Base-by-base conservation (phyloP, 2,329 filamentous ascomycete genomes). In the Arthrobotrys iridis region DNA sequence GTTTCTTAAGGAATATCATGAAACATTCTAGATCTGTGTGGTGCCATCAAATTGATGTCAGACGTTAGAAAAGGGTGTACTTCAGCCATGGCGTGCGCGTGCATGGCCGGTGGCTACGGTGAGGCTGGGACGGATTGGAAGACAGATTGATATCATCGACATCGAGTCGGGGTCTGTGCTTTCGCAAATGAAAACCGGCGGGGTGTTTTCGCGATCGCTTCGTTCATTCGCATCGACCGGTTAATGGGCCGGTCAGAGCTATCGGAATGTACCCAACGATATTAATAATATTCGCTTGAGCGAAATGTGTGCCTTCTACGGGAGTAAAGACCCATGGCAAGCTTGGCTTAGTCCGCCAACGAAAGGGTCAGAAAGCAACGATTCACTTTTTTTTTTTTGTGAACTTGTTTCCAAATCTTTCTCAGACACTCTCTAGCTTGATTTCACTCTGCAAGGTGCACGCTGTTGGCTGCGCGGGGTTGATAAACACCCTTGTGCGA, bases 21-120 rank as follows among this genome's bases (percentile, higher is more conserved):
- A 73, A 73, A 73, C 68, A 46, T 73, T 73, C 68, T 73, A 60
- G 65, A 70, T 37, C 50, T 18, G 30, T 55, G 50, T 45, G 65
- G 65, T 52, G 28, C 28, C 13, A 46, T 24, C 35, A 57, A 46
- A 20, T 41, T 45, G 30, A 46, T 28, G 46, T 52, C 46, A 52
- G 46, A 52, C n/a, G 46, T 58, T 41, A 33, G 52, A 40, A 45
- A 60, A 45, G 20, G 15, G 22, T 33, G 26, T 52, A 18, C n/a
- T 55, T 24, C 15, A 55, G 50, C 50, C 50, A 55, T 55, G 50
- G 50, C 50, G 50, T 52, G 48, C 48, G 35, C 22, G 26, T 55
- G 35, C 22, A 15, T 55, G 50, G 15, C 18, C 50, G 50, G 50
- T 55, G 28, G 48, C 48, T 26, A 55, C 48, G 48, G 28, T 37